phyloP scores from a whole-genome alignment of 768 basidiomycete genomes.

The Holtermannia corniformis region DNA sequence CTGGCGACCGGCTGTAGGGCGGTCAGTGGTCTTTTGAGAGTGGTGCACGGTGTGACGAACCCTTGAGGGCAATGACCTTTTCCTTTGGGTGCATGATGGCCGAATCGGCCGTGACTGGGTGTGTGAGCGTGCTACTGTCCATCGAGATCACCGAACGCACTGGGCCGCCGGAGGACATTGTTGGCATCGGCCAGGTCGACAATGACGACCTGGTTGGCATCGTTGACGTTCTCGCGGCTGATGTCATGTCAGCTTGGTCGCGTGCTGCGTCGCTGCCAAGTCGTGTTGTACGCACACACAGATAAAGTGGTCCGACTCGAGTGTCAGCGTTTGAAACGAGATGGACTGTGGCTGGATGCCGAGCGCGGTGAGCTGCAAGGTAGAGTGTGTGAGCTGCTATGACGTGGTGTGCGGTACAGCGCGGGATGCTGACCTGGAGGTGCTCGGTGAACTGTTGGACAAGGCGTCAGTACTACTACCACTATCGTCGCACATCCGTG shows the following conservation, averaged over 20 bases:
- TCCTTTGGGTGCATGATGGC: slow-evolving; percentile 96
- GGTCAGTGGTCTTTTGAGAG: background rate
- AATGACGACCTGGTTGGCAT: slow-evolving; percentile 96
- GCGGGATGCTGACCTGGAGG: slow-evolving; percentile 36
- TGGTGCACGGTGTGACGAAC: slow-evolving; percentile 45
- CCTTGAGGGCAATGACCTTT: slow-evolving; percentile 93
- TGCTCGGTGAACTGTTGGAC: slow-evolving; percentile 42
- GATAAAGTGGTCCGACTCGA: slow-evolving; percentile 97
- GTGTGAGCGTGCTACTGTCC: slow-evolving; percentile 4
- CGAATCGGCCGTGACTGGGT: slow-evolving; percentile 81
- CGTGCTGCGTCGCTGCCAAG: background rate
- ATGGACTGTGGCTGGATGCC: slow-evolving; percentile 95
- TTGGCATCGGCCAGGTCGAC: slow-evolving; percentile 96
- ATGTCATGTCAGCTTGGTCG: slow-evolving; percentile 1
- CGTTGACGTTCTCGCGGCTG: slow-evolving; percentile 78
- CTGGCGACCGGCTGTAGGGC: slow-evolving; percentile 67
- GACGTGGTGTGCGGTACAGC: too few species aligned
- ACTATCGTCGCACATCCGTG: background rate
- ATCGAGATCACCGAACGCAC: slow-evolving; percentile 19
- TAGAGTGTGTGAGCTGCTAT: slow-evolving; percentile 62
- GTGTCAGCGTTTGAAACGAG: slow-evolving; percentile 90
- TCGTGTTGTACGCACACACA: slow-evolving; percentile 51
- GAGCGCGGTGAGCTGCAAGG: slow-evolving; percentile 86
- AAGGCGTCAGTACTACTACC: background rate
- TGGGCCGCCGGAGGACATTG: slow-evolving; percentile 55